These are phyloP conservation scores for Microsporum canis DNA, from an alignment of 2,329 filamentous ascomycete species.

Conservation along the genomic window DNA sequence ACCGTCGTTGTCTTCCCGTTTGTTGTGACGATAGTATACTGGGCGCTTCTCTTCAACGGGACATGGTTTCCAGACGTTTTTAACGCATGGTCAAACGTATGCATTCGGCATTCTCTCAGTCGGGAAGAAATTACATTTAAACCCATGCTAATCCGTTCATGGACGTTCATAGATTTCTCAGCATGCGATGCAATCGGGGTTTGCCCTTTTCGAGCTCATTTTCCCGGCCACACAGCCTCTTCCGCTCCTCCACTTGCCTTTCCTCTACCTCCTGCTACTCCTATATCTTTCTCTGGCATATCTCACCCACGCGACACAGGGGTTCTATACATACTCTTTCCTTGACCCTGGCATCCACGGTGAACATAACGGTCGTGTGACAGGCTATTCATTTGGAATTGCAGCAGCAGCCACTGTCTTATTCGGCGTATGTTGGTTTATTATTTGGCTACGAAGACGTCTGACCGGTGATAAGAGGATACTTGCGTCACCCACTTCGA, in stretches of 20 bases:
- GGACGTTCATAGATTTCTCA: constrained; percentile 45
- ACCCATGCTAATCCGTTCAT: neutral
- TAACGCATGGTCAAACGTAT: constrained; percentile 43
- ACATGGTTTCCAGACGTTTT: constrained; percentile 44
- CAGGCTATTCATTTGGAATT: constrained; percentile 53
- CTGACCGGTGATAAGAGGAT: constrained; percentile 15
- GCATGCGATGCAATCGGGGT: constrained; percentile 62
- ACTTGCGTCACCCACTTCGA: neutral
- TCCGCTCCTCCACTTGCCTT: constrained; percentile 55
- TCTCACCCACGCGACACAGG: constrained; percentile 56
- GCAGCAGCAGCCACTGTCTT: constrained; percentile 42
- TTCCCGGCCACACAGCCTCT: constrained; percentile 54
- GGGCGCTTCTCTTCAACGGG: constrained; percentile 48
- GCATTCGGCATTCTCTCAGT: constrained; percentile 6
- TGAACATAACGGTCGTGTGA: constrained; percentile 41
- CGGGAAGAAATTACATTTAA: neutral
- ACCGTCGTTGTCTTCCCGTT: constrained; percentile 54
- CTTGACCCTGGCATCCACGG: constrained; percentile 50
- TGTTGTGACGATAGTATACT: constrained; percentile 61
- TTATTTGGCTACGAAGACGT: constrained; percentile 44
- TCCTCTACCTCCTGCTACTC: constrained; percentile 57
- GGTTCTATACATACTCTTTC: constrained; percentile 68
- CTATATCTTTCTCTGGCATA: constrained; percentile 66
- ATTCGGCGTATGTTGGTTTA: constrained; percentile 42
- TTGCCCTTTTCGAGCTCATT: constrained; percentile 64